Evolutionary conservation across 1,139 yeast genomes (phyloP).

Genomic region (Wickerhamiella infanticola): DNA sequence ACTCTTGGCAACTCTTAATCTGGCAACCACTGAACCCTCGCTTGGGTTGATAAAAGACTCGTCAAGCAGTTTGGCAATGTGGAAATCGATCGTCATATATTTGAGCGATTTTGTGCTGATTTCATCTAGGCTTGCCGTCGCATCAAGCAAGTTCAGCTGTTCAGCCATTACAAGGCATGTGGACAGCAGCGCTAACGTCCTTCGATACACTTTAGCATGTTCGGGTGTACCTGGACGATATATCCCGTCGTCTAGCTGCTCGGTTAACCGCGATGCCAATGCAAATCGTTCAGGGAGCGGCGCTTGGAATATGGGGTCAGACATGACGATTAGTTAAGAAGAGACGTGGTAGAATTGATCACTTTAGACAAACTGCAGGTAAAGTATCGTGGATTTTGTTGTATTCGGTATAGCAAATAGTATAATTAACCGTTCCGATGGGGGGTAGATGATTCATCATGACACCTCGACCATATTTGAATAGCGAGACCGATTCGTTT

Average conservation of each 20-base stretch:
- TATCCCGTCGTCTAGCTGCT: neutral
- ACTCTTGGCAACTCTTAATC: slow-evolving; percentile 7
- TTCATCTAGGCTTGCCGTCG: slow-evolving; percentile 44
- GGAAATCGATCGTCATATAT: slow-evolving; percentile 36
- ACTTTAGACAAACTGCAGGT: too few relatives aligned
- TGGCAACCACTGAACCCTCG: slow-evolving; percentile 6
- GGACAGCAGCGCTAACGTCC: slow-evolving; percentile 4
- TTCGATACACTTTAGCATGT: neutral
- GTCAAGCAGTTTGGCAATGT: slow-evolving; percentile 20
- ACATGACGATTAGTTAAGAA: too few relatives aligned
- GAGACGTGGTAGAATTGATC: neutral
- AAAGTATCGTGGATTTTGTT: too few relatives aligned
- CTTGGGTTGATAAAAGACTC: slow-evolving; percentile 9
- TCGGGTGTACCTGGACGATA: neutral
- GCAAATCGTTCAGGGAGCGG: slow-evolving; percentile 1
- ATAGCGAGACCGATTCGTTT: slow-evolving; percentile 60
- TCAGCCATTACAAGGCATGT: slow-evolving; percentile 12
- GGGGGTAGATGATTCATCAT: neutral
- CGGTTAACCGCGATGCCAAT: neutral
- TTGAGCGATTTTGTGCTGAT: slow-evolving; percentile 38
- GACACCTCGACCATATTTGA: slow-evolving; percentile 26
- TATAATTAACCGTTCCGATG: too few relatives aligned
- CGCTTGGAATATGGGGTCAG: neutral
- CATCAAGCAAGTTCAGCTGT: slow-evolving; percentile 36
- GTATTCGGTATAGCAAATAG: too few relatives aligned